A percentile compares a stretch with the other conserved stretches of the same genome.
Evolutionary conservation across 805 yeast genomes (phyloP).

Genomic region (Torulaspora franciscae): DNA sequence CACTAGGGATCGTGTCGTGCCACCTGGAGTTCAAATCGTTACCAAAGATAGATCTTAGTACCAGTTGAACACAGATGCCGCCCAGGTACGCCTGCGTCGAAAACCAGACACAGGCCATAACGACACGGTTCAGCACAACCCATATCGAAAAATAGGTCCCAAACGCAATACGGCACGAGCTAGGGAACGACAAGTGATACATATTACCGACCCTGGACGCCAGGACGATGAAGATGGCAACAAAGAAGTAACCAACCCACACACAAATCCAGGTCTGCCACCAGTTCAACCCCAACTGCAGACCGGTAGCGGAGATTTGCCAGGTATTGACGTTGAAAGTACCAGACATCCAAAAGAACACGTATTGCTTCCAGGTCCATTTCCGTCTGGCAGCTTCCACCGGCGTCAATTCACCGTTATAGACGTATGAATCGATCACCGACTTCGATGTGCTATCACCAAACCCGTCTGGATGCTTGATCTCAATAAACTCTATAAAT

Average conservation of each 20-base stretch:
- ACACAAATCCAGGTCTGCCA: conserved; percentile 91
- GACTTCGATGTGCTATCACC: conserved; percentile 5
- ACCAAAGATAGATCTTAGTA: conserved; percentile 76
- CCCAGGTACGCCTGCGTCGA: conserved; percentile 84
- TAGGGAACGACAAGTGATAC: conserved; percentile 84
- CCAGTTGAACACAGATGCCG: conserved; percentile 75
- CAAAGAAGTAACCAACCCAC: conserved; percentile 75
- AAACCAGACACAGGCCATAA: conserved; percentile 86
- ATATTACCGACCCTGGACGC: conserved; percentile 76
- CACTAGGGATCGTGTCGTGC: conserved; percentile 53
- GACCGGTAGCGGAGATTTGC: conserved; percentile 89
- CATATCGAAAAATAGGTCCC: conserved; percentile 84
- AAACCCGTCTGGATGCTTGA: conserved; percentile 8
- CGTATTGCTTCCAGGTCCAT: conserved; percentile 82
- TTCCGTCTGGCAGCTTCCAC: conserved; percentile 67
- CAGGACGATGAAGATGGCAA: conserved; percentile 62
- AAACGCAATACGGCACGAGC: conserved; percentile 72
- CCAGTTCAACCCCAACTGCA: conserved; percentile 75
- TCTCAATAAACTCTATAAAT: conserved; percentile 6
- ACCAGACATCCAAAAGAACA: conserved; percentile 84
- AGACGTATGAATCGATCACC: conserved; percentile 43
- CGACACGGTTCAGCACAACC: conserved; percentile 86
- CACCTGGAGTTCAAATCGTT: conserved; percentile 56
- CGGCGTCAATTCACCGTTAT: conserved; percentile 74
- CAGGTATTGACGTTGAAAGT: conserved; percentile 87